Base-by-base conservation (phyloP, 352 stramenopile genomes). In the Phytophthora hybrid region DNA sequence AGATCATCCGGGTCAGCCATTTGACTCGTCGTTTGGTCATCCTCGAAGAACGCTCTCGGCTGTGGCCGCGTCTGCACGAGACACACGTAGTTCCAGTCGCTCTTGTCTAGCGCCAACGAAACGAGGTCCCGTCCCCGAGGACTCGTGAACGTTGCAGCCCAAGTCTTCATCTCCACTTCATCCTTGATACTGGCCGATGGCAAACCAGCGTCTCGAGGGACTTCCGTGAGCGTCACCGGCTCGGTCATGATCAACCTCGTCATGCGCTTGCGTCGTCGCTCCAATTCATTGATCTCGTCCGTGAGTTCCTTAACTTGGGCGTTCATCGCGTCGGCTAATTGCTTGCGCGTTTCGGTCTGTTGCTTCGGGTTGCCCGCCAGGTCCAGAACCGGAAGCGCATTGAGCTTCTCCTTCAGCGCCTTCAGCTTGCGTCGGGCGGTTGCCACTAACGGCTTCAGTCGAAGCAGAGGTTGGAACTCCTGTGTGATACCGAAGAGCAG, bases 71-170 rank as follows among this genome's bases (percentile, higher is more conserved):
- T 91, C 52, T 86, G 77, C 37, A 90, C 78, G 0, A 93, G 71
- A 34, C 85, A 87, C 4, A 93, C 66, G 32, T 88, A 88, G 23
- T 83, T 90, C 85, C 85, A 93, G 71, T 93, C 82, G 46, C 59
- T 73, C 63, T 93, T 93, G 5, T 66, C 65, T n/a, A 93, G 74
- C 4, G 84, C 86, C 4, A 92, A 59, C 0, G 77, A 78, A 7
- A 64, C 73, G 14, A 93, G 71, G 44, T 88, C 80, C 1, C 71
- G 66, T 19, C 83, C 84, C 5, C 84, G 84, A 14, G 77, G 59
- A 59, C 84, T 90, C 19, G 52, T 77, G 56, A 92, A 91, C 19
- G 67, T 61, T n/a, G 87, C 82, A 2, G 73, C 69, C 84, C 87
- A 92, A 29, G 77, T 84, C 11, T 81, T 75, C 18, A 79, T 91